Percentiles rank a stretch among this genome's conserved stretches.
These are phyloP conservation scores for Elsinoe batatas DNA, from an alignment of 2,329 filamentous ascomycete species.

Conservation along the genomic window DNA sequence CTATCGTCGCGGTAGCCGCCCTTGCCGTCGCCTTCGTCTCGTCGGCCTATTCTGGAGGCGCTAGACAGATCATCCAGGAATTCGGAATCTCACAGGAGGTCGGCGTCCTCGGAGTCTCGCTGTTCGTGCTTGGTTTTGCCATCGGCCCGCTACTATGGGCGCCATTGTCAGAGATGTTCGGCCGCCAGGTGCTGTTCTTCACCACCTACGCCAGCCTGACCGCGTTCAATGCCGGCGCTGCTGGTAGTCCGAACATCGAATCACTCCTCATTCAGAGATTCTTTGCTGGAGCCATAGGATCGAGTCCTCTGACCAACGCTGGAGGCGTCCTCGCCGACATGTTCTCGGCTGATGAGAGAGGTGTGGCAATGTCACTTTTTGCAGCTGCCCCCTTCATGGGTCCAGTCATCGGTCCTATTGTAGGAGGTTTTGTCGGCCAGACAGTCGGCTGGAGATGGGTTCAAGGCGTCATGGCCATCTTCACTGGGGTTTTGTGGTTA, in stretches of 20 bases:
- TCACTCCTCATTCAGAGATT: conserved; percentile 38
- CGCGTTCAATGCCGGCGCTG: conserved; percentile 33
- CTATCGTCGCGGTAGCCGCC: conserved; percentile 55
- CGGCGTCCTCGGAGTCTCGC: conserved; percentile 52
- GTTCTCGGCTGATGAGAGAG: conserved; percentile 33
- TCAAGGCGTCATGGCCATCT: conserved; percentile 51
- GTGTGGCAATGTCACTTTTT: conserved; percentile 52
- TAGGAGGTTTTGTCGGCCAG: conserved; percentile 57
- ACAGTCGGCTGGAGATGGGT: conserved; percentile 60
- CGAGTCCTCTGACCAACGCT: conserved; percentile 35
- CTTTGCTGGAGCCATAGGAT: conserved; percentile 36
- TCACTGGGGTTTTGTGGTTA: conserved; percentile 53
- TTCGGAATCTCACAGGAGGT: conserved; percentile 46
- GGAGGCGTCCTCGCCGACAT: conserved; percentile 40
- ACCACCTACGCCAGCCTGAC: conserved; percentile 30
- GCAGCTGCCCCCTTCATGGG: conserved; percentile 59
- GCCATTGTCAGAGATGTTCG: conserved; percentile 51
- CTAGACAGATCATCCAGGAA: conserved; percentile 43
- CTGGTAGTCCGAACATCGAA: conserved; percentile 35
- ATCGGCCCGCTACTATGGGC: conserved; percentile 54
- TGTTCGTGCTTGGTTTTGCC: conserved; percentile 54
- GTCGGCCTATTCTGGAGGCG: conserved; percentile 54
- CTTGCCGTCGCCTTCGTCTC: conserved; percentile 61
- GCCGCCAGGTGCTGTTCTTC: conserved; percentile 30
- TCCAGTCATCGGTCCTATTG: conserved; percentile 59